phyloP scores from a whole-genome alignment of 1,284 basidiomycete species.

The Malassezia slooffiae region DNA sequence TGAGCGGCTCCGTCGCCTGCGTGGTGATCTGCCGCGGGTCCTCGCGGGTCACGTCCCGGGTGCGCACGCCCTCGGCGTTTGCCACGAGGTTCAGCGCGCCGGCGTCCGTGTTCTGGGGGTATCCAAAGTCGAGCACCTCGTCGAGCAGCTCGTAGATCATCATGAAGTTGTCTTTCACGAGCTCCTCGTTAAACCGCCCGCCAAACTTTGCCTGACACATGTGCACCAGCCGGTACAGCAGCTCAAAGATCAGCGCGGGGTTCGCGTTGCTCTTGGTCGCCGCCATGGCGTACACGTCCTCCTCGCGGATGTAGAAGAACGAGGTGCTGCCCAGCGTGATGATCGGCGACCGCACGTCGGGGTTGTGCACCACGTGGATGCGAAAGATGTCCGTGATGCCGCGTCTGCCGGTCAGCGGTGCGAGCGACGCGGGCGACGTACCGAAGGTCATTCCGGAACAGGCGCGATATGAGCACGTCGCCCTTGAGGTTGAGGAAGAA shows the following conservation, averaged over 20 bases:
- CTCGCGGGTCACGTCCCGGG: constrained; percentile 63
- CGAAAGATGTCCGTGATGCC: constrained; percentile 43
- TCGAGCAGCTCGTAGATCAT: constrained; percentile 42
- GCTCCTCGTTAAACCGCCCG: constrained; percentile 90
- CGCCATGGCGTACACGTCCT: constrained; percentile 86
- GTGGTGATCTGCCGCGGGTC: constrained; percentile 91
- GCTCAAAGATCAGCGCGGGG: constrained; percentile 94
- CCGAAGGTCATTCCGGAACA: constrained; percentile 39
- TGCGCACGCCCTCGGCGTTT: constrained; percentile 90
- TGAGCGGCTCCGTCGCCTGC: constrained; percentile 87
- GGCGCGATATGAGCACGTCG: constrained; percentile 53
- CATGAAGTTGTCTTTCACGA: constrained; percentile 88
- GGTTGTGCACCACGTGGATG: constrained; percentile 90
- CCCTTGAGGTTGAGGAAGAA: constrained; percentile 98
- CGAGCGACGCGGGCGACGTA: constrained; percentile 1
- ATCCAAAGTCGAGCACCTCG: constrained; percentile 93
- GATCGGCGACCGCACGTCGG: constrained; percentile 89
- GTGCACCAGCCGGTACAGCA: constrained; percentile 86
- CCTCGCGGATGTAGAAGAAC: constrained; percentile 90
- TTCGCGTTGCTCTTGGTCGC: constrained; percentile 98
- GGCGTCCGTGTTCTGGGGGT: constrained; percentile 97
- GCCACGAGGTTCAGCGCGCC: constrained; percentile 97
- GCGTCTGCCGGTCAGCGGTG: constrained; percentile 14
- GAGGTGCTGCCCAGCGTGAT: constrained; percentile 93
- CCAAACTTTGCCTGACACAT: constrained; percentile 92